Evolutionary conservation across 192 early-diverging fungal species (phyloP).

Genomic region (Coemansia sp.): DNA sequence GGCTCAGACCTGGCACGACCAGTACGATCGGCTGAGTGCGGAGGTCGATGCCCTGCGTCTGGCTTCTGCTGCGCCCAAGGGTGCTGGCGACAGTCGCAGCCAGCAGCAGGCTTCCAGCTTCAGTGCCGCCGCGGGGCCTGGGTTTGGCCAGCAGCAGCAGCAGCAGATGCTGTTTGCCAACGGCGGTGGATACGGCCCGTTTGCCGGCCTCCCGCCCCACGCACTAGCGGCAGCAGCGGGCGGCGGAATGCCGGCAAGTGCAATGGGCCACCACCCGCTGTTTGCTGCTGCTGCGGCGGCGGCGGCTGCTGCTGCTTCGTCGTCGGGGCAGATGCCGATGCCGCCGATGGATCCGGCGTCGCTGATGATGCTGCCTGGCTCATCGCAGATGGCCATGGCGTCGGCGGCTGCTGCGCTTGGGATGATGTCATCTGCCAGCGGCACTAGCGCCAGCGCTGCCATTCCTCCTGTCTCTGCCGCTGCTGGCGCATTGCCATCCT

Average conservation of each 20-base stretch:
- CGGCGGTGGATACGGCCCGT: constrained; percentile 14
- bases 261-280: constrained; percentile 3
- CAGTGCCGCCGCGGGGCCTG: not conserved
- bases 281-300: constrained; percentile 1
- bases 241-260: not conserved
- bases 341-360: constrained; percentile 12
- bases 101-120: not conserved
- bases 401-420: not conserved
- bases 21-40: constrained; percentile 12
- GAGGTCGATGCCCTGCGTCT: constrained; percentile 18
- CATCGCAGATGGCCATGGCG: constrained; percentile 9
- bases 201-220: constrained; percentile 19
- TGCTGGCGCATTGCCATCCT: not conserved
- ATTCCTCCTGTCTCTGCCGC: not conserved
- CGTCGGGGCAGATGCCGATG: not conserved
- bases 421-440: not conserved
- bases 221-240: constrained; percentile 10
- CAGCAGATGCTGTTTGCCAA: constrained; percentile 15
- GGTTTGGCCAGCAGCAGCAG: constrained; percentile 17
- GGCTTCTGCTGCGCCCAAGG: not conserved
- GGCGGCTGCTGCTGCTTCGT: not conserved
- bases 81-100: not conserved
- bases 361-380: constrained; percentile 22
- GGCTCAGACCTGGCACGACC: constrained; percentile 36
- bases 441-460: not conserved